These are phyloP conservation scores for Schizophyllum amplum DNA, from an alignment of 1,284 basidiomycete genomes.

Conservation along the genomic window DNA sequence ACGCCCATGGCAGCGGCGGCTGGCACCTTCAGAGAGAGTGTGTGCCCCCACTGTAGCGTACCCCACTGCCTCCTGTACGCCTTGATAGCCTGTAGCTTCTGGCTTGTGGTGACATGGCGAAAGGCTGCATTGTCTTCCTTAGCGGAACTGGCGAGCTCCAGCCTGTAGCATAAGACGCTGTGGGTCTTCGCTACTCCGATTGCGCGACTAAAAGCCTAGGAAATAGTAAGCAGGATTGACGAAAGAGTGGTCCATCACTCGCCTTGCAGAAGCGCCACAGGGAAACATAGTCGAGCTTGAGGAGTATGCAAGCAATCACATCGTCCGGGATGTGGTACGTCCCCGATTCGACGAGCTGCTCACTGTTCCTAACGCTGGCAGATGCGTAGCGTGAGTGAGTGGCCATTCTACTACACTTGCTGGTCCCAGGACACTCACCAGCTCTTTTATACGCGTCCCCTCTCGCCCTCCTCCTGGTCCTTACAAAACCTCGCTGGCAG, in stretches of 20 bases:
- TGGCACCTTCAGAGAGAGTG: conserved; percentile 31
- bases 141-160: neutral
- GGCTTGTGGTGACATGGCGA: neutral
- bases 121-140: neutral
- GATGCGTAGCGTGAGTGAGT: neutral
- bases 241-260: neutral
- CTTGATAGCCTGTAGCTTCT: neutral
- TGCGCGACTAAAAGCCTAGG: neutral
- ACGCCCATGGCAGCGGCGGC: conserved; percentile 85
- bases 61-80: neutral
- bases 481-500: neutral
- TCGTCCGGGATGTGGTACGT: neutral
- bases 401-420: neutral
- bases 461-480: neutral
- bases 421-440: neutral
- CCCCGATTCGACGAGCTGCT: neutral
- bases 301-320: neutral
- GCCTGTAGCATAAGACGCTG: neutral
- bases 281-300: neutral
- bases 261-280: neutral
- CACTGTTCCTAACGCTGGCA: neutral
- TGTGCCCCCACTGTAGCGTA: neutral
- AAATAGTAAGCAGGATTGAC: neutral
- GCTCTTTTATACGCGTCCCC: neutral
- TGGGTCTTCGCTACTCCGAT: neutral